A percentile compares a stretch with the other conserved stretches of the same genome.
Conservation (phyloP, 495 filamentous ascomycete genomes). For the Trichoderma reesei region DNA sequence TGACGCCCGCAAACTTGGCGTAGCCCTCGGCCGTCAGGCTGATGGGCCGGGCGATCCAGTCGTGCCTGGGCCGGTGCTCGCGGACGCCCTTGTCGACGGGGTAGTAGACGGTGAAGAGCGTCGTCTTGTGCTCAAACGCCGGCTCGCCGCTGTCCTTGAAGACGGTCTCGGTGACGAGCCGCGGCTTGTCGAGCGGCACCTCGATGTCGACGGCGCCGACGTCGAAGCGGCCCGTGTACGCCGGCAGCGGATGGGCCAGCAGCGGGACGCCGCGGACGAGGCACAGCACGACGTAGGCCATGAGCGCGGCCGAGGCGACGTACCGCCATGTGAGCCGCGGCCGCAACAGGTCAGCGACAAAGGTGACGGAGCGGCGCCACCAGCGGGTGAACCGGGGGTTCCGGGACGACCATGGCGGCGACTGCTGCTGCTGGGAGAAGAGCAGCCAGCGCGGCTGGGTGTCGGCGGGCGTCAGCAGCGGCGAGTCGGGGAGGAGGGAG, state of each 20-base stretch:
- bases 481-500: background rate
- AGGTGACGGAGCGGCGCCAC: background rate
- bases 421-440: background rate
- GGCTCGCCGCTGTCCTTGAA: constrained; percentile 29
- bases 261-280: constrained; percentile 29
- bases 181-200: constrained; percentile 23
- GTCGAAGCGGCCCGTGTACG: constrained; percentile 37
- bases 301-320: constrained; percentile 14
- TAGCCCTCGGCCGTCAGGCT: constrained; percentile 39
- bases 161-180: constrained; percentile 23
- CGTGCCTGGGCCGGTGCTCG: constrained; percentile 23
- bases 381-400: background rate
- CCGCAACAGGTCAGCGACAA: background rate
- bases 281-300: constrained; percentile 29
- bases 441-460: background rate
- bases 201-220: constrained; percentile 42
- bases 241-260: constrained; percentile 33
- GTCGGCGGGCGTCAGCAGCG: background rate
- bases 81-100: constrained; percentile 24
- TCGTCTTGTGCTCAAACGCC: constrained; percentile 38
- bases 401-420: background rate
- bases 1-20: constrained; percentile 33
- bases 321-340: constrained; percentile 21
- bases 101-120: constrained; percentile 42
- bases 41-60: constrained; percentile 42